Evolutionary conservation across 805 yeast species (phyloP).

Genomic region (Starmerella riodocensis): DNA sequence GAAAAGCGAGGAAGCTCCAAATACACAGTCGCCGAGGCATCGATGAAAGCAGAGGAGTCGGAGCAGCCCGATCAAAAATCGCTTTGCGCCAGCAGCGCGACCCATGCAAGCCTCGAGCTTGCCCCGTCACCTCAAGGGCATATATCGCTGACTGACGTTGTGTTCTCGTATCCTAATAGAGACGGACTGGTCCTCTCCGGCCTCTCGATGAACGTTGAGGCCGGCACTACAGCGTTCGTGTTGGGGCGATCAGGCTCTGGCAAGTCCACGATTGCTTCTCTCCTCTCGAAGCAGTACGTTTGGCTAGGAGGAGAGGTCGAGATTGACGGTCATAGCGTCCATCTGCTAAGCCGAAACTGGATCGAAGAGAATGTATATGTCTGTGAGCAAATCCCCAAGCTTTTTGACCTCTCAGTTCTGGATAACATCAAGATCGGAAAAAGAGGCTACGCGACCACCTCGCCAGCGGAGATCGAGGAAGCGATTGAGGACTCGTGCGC

Average conservation of each 20-base stretch:
- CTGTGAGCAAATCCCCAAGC: slow-evolving; percentile 55
- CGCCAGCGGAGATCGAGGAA: slow-evolving; percentile 26
- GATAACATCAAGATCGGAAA: slow-evolving; percentile 51
- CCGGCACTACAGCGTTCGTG: slow-evolving; percentile 43
- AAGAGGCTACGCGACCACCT: slow-evolving; percentile 18
- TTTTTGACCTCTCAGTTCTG: slow-evolving; percentile 50
- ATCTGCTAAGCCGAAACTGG: slow-evolving; percentile 37
- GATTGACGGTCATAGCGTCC: slow-evolving; percentile 42
- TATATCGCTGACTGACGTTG: slow-evolving; percentile 12
- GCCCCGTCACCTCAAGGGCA: no score
- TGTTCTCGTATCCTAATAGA: slow-evolving; percentile 52
- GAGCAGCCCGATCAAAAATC: neutral
- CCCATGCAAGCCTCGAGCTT: no score
- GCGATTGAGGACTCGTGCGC: slow-evolving; percentile 44
- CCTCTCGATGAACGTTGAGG: slow-evolving; percentile 35
- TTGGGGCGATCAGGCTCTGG: slow-evolving; percentile 91
- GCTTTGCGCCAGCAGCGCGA: no score
- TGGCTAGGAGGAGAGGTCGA: slow-evolving; percentile 41
- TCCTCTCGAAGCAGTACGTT: slow-evolving; percentile 49
- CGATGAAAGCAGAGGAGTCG: neutral
- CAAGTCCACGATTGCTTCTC: slow-evolving; percentile 63
- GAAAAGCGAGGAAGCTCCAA: no score
- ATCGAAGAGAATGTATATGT: slow-evolving; percentile 50
- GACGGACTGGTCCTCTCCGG: slow-evolving; percentile 36
- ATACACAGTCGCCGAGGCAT: neutral